Evolutionary conservation across 768 basidiomycete species (phyloP), one percentile per base, ranked within the genome.

Genomic region (Tricholoma terreum): DNA sequence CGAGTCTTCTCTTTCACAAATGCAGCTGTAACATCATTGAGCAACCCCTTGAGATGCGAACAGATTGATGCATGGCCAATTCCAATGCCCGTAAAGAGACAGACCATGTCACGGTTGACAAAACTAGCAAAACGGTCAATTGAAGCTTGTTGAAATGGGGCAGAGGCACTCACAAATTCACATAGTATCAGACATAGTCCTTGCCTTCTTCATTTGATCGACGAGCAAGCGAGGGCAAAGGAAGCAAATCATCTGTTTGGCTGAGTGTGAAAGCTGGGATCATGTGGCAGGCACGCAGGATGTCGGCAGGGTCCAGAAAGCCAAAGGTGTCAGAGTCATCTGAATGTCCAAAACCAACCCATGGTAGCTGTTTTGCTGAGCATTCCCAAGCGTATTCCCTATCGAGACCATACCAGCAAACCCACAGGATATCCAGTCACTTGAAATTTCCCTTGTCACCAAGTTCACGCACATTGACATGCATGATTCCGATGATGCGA

Each of bases 281-380:
- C 0, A 80, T 50, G 56, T 80, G 76, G 0, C 57, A 62, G 0
- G 62, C 71, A 0, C 71, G 61, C 11, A 80, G 58, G 6, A 80
- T 67, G 0, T 65, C 54, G 1, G 55, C 56, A 0, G 80, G 80
- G 58, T 79, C 65, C 0, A 80, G 12, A 40, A 81, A 81, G 0
- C 78, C 71, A 57, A 78, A 80, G 1, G 71, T 65, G 0, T 65
- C 60, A 0, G 53, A 31, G 17, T 72, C 67, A 0, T 63, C 42
- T 4, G 51, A 14, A 6, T 63, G 50, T 0, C 73, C 50, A 36
- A 75, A 78, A 0, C 58, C 57, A 15, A 77, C 46, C 0, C 63
- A 56, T 31, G 65, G 69, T 1, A 75, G 65, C 1, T 61, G 64
- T 1, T 65, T 52, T 0, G 55, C 40, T 2, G 57, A 34, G 50